Evolutionary conservation across 257 asterid species (phyloP).

Genomic region (Salvia splendens): DNA sequence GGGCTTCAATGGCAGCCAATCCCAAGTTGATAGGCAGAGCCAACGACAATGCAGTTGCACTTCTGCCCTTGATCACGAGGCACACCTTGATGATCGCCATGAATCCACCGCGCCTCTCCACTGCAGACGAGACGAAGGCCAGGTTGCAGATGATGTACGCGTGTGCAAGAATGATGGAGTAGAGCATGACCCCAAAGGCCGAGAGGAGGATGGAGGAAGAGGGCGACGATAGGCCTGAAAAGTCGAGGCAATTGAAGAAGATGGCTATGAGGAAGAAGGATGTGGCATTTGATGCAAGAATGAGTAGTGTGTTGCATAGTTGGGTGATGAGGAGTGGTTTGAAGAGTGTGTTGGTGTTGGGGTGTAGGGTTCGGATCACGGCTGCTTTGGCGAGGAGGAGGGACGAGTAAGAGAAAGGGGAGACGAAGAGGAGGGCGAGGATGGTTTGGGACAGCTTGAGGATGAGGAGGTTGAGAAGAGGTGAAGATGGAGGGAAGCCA

Average conservation of each 20-base stretch:
- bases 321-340: conserved; percentile 59
- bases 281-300: conserved; percentile 55
- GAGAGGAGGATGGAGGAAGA: conserved; percentile 37
- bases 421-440: conserved; percentile 34
- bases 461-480: conserved; percentile 45
- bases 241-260: conserved; percentile 42
- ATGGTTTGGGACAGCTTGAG: conserved; percentile 68
- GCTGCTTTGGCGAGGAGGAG: conserved; percentile 65
- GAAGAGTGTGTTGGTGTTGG: conserved; percentile 36
- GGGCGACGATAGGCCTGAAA: conserved; percentile 38
- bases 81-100: conserved; percentile 50
- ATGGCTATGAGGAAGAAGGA: conserved; percentile 46
- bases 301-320: conserved; percentile 48
- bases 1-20: conserved; percentile 57
- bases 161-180: conserved; percentile 56
- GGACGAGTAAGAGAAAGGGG: conserved; percentile 46
- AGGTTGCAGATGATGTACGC: conserved; percentile 50
- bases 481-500: conserved; percentile 62
- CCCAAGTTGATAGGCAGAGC: conserved; percentile 44
- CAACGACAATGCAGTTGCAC: conserved; percentile 57
- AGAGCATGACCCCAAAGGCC: conserved; percentile 44
- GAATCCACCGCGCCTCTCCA: conserved; percentile 50
- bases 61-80: conserved; percentile 49
- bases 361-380: conserved; percentile 28
- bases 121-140: conserved; percentile 55